Conservation (phyloP, 1,284 basidiomycete species). For the Ustilago sp. region DNA sequence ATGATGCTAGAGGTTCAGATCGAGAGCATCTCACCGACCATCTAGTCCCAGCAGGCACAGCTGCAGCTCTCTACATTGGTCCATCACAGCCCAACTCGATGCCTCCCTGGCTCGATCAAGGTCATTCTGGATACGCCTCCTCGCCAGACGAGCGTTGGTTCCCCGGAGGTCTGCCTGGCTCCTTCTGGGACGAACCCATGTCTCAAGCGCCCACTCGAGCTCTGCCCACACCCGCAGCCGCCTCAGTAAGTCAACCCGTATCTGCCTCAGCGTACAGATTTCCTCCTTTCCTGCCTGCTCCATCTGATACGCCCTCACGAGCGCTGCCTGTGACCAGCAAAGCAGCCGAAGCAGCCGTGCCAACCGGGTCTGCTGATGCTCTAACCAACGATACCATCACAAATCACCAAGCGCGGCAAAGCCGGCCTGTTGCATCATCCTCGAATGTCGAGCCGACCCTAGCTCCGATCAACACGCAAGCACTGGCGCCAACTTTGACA, state of each 20-base stretch:
- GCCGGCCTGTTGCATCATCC: neutral
- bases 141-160: conserved; percentile 41
- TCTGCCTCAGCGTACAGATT: neutral
- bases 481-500: conserved; percentile 24
- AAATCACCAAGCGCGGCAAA: conserved; percentile 6
- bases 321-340: neutral
- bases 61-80: conserved; percentile 5
- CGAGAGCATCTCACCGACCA: conserved; percentile 26
- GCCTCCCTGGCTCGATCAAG: conserved; percentile 41
- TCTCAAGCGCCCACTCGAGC: neutral
- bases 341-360: neutral
- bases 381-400: neutral
- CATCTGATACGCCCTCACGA: conserved; percentile 1
- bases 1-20: conserved; percentile 38
- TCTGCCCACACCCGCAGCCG: neutral
- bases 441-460: conserved; percentile 10
- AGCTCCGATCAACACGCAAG: conserved; percentile 39
- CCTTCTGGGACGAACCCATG: conserved; percentile 38
- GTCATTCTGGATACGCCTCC: conserved; percentile 21
- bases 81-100: conserved; percentile 3
- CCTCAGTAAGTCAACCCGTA: neutral
- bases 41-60: neutral
- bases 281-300: neutral
- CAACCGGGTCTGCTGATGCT: conserved; percentile 2
- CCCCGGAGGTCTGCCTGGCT: conserved; percentile 42